These are phyloP conservation scores for Claviceps paspali DNA, from an alignment of 2,329 filamentous ascomycete genomes.

Conservation along the genomic window DNA sequence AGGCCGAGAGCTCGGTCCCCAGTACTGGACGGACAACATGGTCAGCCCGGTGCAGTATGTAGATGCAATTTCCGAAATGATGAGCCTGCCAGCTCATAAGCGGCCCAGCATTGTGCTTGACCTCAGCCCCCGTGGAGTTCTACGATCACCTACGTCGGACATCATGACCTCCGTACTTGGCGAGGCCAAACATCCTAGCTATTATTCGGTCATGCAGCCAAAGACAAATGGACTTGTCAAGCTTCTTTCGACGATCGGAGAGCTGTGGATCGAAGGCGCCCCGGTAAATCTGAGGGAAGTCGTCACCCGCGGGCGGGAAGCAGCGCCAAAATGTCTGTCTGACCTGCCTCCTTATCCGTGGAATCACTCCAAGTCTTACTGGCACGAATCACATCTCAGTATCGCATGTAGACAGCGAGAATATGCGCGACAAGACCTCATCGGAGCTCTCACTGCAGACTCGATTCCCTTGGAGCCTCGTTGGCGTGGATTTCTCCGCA, in stretches of 20 bases:
- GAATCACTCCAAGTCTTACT: conserved; percentile 37
- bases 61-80: conserved; percentile 22
- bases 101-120: conserved; percentile 24
- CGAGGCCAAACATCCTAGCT: conserved; percentile 7
- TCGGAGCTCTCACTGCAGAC: conserved; percentile 30
- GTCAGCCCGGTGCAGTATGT: conserved; percentile 28
- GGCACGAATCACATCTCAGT: conserved; percentile 36
- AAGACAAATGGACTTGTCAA: conserved; percentile 10
- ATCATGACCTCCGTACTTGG: conserved; percentile 13
- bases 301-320: conserved; percentile 9
- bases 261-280: conserved; percentile 22
- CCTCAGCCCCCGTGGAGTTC: conserved; percentile 22
- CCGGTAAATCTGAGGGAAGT: conserved; percentile 17
- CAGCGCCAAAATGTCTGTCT: conserved; percentile 20
- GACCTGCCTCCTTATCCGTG: conserved; percentile 38
- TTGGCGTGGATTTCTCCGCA: conserved; percentile 34
- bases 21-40: conserved; percentile 33
- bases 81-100: conserved; percentile 12
- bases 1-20: conserved; percentile 13
- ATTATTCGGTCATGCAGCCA: conserved; percentile 15
- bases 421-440: conserved; percentile 32
- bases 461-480: conserved; percentile 28
- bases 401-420: conserved; percentile 27
- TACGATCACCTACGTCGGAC: conserved; percentile 23
- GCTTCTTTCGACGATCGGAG: conserved; percentile 18